Base-by-base conservation (phyloP, 768 basidiomycete species). In the Termitomyces bulborhizus region DNA sequence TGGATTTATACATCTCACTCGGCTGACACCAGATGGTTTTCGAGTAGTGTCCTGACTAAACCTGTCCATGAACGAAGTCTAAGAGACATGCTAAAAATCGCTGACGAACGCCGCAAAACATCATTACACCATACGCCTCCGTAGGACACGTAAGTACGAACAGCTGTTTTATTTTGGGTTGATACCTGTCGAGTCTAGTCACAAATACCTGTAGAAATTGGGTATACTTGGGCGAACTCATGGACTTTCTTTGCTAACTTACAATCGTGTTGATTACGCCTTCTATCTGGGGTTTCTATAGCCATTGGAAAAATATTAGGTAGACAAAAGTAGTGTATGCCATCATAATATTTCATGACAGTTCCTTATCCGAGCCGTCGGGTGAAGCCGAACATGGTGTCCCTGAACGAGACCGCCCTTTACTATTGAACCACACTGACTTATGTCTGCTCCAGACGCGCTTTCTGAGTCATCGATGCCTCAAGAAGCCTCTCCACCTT, bases 41-140 rank as follows among this genome's bases (percentile, higher is more conserved):
- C 29, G 54, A 56, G 13, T 53, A 90, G 87, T 50, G 82, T 92
- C 15, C 69, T 92, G 57, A 90, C 87, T 46, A 92, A 92, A 69
- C 90, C 90, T 0, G 90, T 91, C 2, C 75, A 85, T 24, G 87
- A 90, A 69, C 77, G 73, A 53, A 76, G 72, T 56, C 66, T 81
- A 26, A 65, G 70, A 61, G 73, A 76, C 40, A 73, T 78, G 53
- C 63, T 81, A n/a, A 62, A 72, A 24, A 61, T 69, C 43, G 80
- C 80, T 37, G 75, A 76, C 40, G 72, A 75, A 52, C 71, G 73
- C 69, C 78, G 77, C 56, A 79, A 75, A 68, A 31, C 56, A 57
- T 57, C 51, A 44, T 49, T 46, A 47, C 42, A 43, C 44, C 44
- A 55, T 34, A 51, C 49, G 52, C 54, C 58, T 56, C 48, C 48